Evolutionary conservation across 768 basidiomycete genomes (phyloP).

Genomic region (Boletus sp.): DNA sequence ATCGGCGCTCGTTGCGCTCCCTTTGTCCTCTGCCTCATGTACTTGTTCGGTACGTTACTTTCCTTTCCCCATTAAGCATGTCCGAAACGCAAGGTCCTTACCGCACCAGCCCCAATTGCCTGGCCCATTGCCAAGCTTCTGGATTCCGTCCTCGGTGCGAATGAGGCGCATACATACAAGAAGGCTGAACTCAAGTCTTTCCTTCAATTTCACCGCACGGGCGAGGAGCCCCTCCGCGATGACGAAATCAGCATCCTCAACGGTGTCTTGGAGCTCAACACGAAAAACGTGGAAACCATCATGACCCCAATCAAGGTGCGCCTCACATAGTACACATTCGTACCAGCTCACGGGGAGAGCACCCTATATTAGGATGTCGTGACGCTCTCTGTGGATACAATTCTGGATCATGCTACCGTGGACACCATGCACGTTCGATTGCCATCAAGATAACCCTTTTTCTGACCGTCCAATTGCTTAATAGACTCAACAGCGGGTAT

Average conservation of each 20-base stretch:
- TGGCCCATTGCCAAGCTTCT: slow-evolving; percentile 70
- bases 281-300: slow-evolving; percentile 70
- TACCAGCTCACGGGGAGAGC: background rate
- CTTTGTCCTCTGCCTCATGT: slow-evolving; percentile 72
- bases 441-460: background rate
- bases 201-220: slow-evolving; percentile 73
- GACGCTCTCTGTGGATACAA: slow-evolving; percentile 70
- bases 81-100: no score
- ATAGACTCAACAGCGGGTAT: slow-evolving; percentile 77
- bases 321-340: background rate
- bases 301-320: slow-evolving; percentile 77
- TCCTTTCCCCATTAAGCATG: background rate
- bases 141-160: slow-evolving; percentile 73
- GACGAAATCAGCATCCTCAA: slow-evolving; percentile 82
- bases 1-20: slow-evolving; percentile 80
- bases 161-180: slow-evolving; percentile 74
- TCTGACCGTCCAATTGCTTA: slow-evolving; percentile 8
- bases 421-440: slow-evolving; percentile 61
- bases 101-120: slow-evolving; percentile 65
- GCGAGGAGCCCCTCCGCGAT: slow-evolving; percentile 71
- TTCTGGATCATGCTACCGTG: slow-evolving; percentile 75
- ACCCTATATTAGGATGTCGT: slow-evolving; percentile 62
- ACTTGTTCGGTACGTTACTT: slow-evolving; percentile 40
- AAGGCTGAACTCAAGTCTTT: slow-evolving; percentile 80
- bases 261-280: slow-evolving; percentile 74